Conservation (phyloP, 192 early-diverging fungal genomes). For the Gaertneriomyces sp. region DNA sequence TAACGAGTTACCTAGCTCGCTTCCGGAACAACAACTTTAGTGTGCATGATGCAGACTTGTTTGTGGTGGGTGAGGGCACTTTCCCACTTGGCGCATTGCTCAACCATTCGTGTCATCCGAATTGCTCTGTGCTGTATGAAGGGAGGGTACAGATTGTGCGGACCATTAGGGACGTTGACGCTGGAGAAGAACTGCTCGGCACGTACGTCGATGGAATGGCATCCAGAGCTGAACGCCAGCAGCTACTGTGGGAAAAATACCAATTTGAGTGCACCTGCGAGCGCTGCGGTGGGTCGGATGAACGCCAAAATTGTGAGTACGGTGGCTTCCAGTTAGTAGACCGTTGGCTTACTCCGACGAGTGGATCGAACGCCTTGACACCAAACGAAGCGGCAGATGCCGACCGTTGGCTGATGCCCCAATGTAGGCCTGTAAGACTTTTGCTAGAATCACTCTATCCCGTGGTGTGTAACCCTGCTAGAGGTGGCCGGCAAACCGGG, state of each 20-base stretch:
- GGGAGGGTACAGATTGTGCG: slow-evolving; percentile 42
- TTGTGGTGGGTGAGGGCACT: slow-evolving; percentile 57
- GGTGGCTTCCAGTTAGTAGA: not conserved
- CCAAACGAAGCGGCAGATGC: too few species aligned
- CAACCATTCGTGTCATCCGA: slow-evolving; percentile 68
- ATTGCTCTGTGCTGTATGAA: slow-evolving; percentile 53
- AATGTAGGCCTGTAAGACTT: too few species aligned
- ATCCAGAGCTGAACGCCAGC: slow-evolving; percentile 26
- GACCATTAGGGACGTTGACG: slow-evolving; percentile 48
- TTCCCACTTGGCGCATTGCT: slow-evolving; percentile 58
- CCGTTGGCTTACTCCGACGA: not conserved
- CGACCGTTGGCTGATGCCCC: too few species aligned
- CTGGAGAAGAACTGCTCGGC: slow-evolving; percentile 52
- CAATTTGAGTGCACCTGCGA: slow-evolving; percentile 48
- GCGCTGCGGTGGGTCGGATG: slow-evolving; percentile 30
- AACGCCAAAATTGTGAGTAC: not conserved
- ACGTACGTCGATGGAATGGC: slow-evolving; percentile 58
- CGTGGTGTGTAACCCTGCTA: too few species aligned
- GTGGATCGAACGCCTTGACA: not conserved
- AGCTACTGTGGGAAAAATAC: slow-evolving; percentile 43
- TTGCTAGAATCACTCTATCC: too few species aligned
- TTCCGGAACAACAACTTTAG: slow-evolving; percentile 68
- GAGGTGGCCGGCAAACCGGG: too few species aligned
- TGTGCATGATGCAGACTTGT: slow-evolving; percentile 57
- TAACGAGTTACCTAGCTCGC: slow-evolving; percentile 50